Evolutionary conservation across 2,329 filamentous ascomycete species (phyloP).

Genomic region (Periconia macrospinosa): DNA sequence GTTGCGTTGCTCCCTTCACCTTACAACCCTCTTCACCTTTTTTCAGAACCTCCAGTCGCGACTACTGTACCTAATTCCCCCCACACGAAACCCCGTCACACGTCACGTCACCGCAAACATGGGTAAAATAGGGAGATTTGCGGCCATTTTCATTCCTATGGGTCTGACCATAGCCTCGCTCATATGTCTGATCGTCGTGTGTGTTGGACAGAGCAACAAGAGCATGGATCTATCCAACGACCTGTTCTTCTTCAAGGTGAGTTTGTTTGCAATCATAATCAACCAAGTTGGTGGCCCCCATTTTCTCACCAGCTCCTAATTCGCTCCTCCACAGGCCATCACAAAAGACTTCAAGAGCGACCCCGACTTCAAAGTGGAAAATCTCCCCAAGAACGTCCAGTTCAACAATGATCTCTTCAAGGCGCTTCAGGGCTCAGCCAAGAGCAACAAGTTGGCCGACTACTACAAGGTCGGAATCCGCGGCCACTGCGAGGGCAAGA

Average conservation of each 20-base stretch:
- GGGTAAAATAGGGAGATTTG: slow-evolving; percentile 75
- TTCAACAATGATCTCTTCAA: slow-evolving; percentile 44
- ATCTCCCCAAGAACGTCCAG: slow-evolving; percentile 28
- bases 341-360: slow-evolving; percentile 58
- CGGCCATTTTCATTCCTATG: slow-evolving; percentile 88
- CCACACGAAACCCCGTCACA: not conserved
- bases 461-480: slow-evolving; percentile 82
- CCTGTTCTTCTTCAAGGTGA: slow-evolving; percentile 58
- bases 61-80: not conserved
- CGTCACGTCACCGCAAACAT: slow-evolving; percentile 49
- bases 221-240: slow-evolving; percentile 49
- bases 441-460: slow-evolving; percentile 59
- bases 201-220: slow-evolving; percentile 59
- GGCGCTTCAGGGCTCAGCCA: slow-evolving; percentile 43
- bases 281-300: slow-evolving; percentile 20
- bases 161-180: slow-evolving; percentile 76
- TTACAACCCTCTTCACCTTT: not conserved
- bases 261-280: slow-evolving; percentile 56
- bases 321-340: slow-evolving; percentile 31
- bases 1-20: not conserved
- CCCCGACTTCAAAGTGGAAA: slow-evolving; percentile 31
- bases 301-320: slow-evolving; percentile 2
- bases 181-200: slow-evolving; percentile 64
- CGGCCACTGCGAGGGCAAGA: slow-evolving; percentile 76
- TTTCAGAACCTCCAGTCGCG: not conserved